Conservation (phyloP, 2,329 filamentous ascomycete genomes). For the Colletotrichum sansevieriae region DNA sequence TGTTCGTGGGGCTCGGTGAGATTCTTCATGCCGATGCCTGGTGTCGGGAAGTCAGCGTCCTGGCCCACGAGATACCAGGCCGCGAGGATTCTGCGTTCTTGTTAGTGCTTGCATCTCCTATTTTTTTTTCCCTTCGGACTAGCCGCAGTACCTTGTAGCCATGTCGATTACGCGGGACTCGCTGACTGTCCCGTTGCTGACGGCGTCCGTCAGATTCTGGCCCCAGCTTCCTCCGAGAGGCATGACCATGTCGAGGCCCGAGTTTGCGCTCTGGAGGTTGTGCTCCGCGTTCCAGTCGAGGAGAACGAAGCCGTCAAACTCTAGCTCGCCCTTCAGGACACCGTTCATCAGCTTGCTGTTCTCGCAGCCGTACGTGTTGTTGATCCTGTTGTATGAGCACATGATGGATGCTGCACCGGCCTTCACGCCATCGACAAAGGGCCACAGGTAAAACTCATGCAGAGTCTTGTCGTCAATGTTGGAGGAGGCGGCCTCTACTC, state of each 20-base stretch:
- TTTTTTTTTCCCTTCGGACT: too few species aligned
- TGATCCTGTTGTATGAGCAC: slow-evolving; percentile 78
- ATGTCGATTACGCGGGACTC: slow-evolving; percentile 71
- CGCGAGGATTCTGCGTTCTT: slow-evolving; percentile 70
- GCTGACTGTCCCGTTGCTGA: slow-evolving; percentile 70
- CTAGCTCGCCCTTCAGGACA: slow-evolving; percentile 72
- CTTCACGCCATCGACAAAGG: slow-evolving; percentile 75
- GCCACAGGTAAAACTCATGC: slow-evolving; percentile 77
- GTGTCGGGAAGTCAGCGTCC: slow-evolving; percentile 60
- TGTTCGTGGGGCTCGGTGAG: slow-evolving; percentile 62
- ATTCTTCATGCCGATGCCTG: slow-evolving; percentile 71
- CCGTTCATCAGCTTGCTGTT: slow-evolving; percentile 78
- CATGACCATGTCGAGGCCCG: slow-evolving; percentile 81
- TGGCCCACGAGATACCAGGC: slow-evolving; percentile 71
- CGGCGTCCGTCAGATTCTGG: slow-evolving; percentile 68
- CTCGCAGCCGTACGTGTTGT: slow-evolving; percentile 78
- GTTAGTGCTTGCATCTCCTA: neutral
- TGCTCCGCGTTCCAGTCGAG: slow-evolving; percentile 77
- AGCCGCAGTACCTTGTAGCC: slow-evolving; percentile 58
- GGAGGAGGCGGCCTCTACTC: slow-evolving; percentile 61
- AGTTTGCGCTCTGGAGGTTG: slow-evolving; percentile 70
- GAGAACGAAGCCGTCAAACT: slow-evolving; percentile 56
- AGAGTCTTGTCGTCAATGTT: slow-evolving; percentile 74
- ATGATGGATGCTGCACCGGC: slow-evolving; percentile 70
- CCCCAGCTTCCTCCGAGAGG: slow-evolving; percentile 61